phyloP scores from a whole-genome alignment of 2,329 filamentous ascomycete genomes.

The Xylaria polymorpha region DNA sequence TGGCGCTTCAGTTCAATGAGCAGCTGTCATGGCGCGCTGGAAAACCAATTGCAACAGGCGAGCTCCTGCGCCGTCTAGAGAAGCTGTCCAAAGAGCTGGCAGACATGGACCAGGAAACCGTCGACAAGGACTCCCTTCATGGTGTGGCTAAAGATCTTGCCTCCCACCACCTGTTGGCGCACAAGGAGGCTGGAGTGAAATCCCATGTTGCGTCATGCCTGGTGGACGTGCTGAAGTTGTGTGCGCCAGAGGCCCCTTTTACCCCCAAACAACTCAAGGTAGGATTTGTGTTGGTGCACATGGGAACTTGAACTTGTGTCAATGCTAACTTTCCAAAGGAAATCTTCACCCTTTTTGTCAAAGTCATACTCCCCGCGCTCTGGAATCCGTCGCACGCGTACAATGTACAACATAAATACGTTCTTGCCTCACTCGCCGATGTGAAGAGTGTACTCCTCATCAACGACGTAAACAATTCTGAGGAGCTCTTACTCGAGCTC shows the following conservation, averaged over 20 bases:
- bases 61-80: constrained; percentile 84
- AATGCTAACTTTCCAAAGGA: constrained; percentile 67
- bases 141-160: constrained; percentile 88
- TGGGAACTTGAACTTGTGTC: constrained; percentile 37
- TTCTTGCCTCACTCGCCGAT: constrained; percentile 87
- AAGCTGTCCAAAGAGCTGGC: constrained; percentile 83
- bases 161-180: constrained; percentile 81
- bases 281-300: constrained; percentile 44
- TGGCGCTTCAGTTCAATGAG: constrained; percentile 80
- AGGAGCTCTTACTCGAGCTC: constrained; percentile 80
- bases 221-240: constrained; percentile 91
- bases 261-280: constrained; percentile 91
- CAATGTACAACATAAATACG: constrained; percentile 92
- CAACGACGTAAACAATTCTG: constrained; percentile 85
- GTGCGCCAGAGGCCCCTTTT: constrained; percentile 94
- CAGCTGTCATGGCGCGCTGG: constrained; percentile 91
- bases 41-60: constrained; percentile 85
- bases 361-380: constrained; percentile 83
- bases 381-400: constrained; percentile 89
- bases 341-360: constrained; percentile 91
- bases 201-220: constrained; percentile 90
- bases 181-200: constrained; percentile 93
- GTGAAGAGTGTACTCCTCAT: constrained; percentile 95
- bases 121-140: constrained; percentile 83
- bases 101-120: constrained; percentile 87